Base-by-base conservation (phyloP, 208 protist genomes). In the Angomonas deanei region DNA sequence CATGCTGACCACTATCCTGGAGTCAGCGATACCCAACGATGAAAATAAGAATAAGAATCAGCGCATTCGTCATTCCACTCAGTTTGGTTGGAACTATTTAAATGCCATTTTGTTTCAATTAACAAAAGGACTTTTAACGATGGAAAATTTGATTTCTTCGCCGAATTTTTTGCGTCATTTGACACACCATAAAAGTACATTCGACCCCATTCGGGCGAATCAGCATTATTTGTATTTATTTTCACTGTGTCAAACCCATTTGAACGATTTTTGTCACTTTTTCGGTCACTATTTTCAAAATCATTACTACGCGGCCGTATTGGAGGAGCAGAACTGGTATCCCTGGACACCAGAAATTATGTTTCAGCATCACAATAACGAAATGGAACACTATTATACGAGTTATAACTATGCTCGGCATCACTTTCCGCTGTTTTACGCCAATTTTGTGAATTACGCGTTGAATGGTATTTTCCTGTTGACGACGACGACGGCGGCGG, bases 391-490 rank as follows among this genome's bases (percentile, higher is more conserved):
- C 11, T 39, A 34, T 28, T 86, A 84, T 66, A 73, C 68, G 23
- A 69, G 75, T 1, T 50, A 31, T 38, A 59, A 38, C 23, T 88
- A 79, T 69, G 66, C 79, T 11, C 72, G 66, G 17, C 70, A 73
- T 34, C 72, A 86, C 70, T 50, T 72, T 19, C 72, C 75, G 23
- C 46, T 69, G 26, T 56, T 81, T 24, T 59, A 58, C n/a, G 55
- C 68, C 17, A 58, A 61, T 10, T 74, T 71, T 48, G 49, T 70
- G 32, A 76, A 74, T 36, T 76, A 70, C 1, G 33, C 75, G 27
- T 56, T 91, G n/a, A 87, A 91, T 57, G 33, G 38, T 10, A 73
- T 83, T 63, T 63, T 19, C 57, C 64, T 3, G 39, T 53, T 8
- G 36, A 53, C 10, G 61, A 59, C 13, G 47, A 42, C 13, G 24